Conservation (phyloP, 306 rosid species). For the Vigna unguiculata region DNA sequence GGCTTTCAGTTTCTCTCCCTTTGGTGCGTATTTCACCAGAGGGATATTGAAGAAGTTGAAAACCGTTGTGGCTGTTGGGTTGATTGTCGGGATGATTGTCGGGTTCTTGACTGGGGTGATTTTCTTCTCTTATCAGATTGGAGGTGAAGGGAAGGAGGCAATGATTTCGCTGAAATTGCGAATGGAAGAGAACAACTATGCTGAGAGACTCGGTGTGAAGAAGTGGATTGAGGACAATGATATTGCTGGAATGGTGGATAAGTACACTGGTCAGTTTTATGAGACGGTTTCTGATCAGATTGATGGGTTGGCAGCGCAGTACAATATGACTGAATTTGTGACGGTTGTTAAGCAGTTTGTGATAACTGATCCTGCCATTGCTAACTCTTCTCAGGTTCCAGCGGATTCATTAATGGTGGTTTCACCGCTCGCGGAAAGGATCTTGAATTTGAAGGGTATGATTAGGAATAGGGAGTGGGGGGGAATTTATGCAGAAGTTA, state of each 20-base stretch:
- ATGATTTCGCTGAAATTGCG: constrained; percentile 72
- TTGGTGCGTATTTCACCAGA: constrained; percentile 67
- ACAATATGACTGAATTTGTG: constrained; percentile 78
- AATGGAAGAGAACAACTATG: constrained; percentile 74
- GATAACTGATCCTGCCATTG: constrained; percentile 37
- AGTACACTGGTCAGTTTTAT: constrained; percentile 65
- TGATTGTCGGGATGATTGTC: constrained; percentile 72
- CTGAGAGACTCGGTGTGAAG: constrained; percentile 74
- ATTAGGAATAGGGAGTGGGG: constrained; percentile 69
- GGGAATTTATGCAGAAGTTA: constrained; percentile 62
- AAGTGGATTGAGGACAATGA: constrained; percentile 94
- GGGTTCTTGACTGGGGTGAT: constrained; percentile 69
- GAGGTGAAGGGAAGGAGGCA: constrained; percentile 83
- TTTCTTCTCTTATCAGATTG: constrained; percentile 83
- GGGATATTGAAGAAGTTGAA: constrained; percentile 64
- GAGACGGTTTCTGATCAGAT: constrained; percentile 72
- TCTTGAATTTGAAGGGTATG: constrained; percentile 63
- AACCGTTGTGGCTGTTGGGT: constrained; percentile 76
- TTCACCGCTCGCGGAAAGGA: constrained; percentile 62
- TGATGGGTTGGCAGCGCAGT: constrained; percentile 79
- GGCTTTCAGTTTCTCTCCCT: constrained; percentile 55
- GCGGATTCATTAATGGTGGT: constrained; percentile 43
- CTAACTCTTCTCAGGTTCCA: constrained; percentile 58
- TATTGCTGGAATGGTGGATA: constrained; percentile 77
- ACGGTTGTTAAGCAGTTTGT: constrained; percentile 77